A percentile compares a stretch with the other conserved stretches of the same genome.
These are phyloP conservation scores for Clarireedia homoeocarpa DNA, from an alignment of 2,329 filamentous ascomycete genomes.

Conservation along the genomic window DNA sequence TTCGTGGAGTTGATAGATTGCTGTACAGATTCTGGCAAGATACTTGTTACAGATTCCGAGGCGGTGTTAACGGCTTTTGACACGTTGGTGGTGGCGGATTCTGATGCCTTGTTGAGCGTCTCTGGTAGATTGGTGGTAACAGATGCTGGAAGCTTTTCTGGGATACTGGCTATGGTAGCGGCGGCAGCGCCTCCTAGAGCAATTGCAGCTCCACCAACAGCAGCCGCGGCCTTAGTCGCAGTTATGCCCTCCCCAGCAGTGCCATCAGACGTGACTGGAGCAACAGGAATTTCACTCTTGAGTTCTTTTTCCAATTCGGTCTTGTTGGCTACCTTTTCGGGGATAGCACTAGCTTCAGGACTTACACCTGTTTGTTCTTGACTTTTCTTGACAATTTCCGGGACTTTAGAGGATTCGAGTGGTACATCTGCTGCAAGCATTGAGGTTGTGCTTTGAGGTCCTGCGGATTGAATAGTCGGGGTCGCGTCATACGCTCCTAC, in stretches of 20 bases:
- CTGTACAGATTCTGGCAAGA: slow-evolving; percentile 48
- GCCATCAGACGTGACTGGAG: slow-evolving; percentile 49
- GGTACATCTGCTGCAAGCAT: slow-evolving; percentile 37
- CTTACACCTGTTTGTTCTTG: slow-evolving; percentile 56
- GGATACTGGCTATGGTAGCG: slow-evolving; percentile 38
- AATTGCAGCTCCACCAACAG: slow-evolving; percentile 35
- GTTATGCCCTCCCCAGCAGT: slow-evolving; percentile 44
- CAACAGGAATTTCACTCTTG: slow-evolving; percentile 56
- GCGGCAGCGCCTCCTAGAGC: slow-evolving; percentile 38
- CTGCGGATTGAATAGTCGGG: slow-evolving; percentile 42
- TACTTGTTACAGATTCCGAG: slow-evolving; percentile 37
- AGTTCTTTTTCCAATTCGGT: slow-evolving; percentile 63
- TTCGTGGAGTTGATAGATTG: slow-evolving; percentile 42
- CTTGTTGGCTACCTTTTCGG: slow-evolving; percentile 63
- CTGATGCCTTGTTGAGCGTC: slow-evolving; percentile 32
- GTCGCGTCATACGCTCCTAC: slow-evolving; percentile 46
- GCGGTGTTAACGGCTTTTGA: too few relatives aligned
- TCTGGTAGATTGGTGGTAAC: slow-evolving; percentile 42
- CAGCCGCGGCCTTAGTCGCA: slow-evolving; percentile 42
- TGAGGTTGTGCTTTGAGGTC: slow-evolving; percentile 37
- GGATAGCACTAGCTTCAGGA: slow-evolving; percentile 61
- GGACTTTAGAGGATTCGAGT: slow-evolving; percentile 38
- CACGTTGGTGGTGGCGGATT: too few relatives aligned
- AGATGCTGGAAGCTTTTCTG: slow-evolving; percentile 44
- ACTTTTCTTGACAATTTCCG: slow-evolving; percentile 62